These are phyloP conservation scores for Epicoccum sorghinum DNA, from an alignment of 2,329 filamentous ascomycete species.

Conservation along the genomic window DNA sequence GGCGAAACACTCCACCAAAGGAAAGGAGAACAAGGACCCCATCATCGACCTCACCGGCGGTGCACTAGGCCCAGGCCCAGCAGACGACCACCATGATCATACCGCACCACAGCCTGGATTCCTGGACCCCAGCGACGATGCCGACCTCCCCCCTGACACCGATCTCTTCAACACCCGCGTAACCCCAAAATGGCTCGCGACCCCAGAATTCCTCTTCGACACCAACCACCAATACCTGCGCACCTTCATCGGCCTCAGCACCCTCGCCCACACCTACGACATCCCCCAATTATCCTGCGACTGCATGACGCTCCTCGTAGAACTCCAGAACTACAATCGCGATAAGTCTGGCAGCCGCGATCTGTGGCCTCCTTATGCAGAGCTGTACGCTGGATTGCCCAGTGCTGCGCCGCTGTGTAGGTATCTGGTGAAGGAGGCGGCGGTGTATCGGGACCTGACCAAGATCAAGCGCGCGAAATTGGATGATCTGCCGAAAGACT, in stretches of 20 bases:
- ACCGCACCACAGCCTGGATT: background rate
- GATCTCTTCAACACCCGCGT: constrained; percentile 13
- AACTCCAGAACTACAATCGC: constrained; percentile 17
- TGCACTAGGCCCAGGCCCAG: background rate
- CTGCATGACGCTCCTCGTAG: constrained; percentile 15
- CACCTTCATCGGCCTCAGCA: constrained; percentile 21
- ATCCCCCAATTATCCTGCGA: constrained; percentile 16
- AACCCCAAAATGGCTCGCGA: constrained; percentile 12
- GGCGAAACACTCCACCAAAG: constrained; percentile 3
- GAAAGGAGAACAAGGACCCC: constrained; percentile 5
- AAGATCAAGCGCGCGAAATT: constrained; percentile 11
- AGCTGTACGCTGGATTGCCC: constrained; percentile 12
- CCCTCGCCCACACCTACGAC: constrained; percentile 21
- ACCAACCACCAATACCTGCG: constrained; percentile 16
- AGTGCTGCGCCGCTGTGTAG: constrained; percentile 8
- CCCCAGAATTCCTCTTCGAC: constrained; percentile 16
- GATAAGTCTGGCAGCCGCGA: constrained; percentile 10
- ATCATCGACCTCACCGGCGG: constrained; percentile 2
- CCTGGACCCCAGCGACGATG: constrained; percentile 3
- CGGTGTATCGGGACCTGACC: constrained; percentile 15
- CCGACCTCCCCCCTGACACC: background rate
- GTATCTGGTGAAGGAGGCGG: constrained; percentile 16
- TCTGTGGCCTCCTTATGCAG: constrained; percentile 7
- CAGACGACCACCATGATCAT: background rate
- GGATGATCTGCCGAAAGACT: constrained; percentile 16